Evolutionary conservation across 768 basidiomycete species (phyloP).

Genomic region (Mycena rebaudengoi): DNA sequence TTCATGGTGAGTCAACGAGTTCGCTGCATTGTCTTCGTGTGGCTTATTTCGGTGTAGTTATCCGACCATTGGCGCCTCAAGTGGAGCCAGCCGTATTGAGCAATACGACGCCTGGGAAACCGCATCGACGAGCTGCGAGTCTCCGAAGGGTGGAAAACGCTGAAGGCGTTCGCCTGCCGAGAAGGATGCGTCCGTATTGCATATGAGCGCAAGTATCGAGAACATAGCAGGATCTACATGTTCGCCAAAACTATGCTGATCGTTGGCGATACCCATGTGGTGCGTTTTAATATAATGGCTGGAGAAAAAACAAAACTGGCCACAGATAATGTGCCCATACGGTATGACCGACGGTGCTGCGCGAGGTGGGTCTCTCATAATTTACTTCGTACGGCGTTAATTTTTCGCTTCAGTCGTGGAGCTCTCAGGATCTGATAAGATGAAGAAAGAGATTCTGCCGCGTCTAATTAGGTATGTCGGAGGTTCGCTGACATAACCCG

Average conservation of each 20-base stretch:
- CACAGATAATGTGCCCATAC: conserved; percentile 75
- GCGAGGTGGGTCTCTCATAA: conserved; percentile 47
- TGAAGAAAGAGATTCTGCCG: conserved; percentile 66
- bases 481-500: not conserved
- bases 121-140: conserved; percentile 69
- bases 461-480: conserved; percentile 65
- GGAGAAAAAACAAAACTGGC: not conserved
- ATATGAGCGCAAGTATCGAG: conserved; percentile 69
- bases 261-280: conserved; percentile 66
- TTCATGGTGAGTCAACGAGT: conserved; percentile 50
- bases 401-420: conserved; percentile 58
- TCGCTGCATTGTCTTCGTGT: not conserved
- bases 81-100: conserved; percentile 58
- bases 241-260: conserved; percentile 74
- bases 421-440: conserved; percentile 63
- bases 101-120: conserved; percentile 82
- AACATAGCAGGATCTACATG: conserved; percentile 67
- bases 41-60: conserved; percentile 53
- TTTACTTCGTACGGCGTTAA: not conserved
- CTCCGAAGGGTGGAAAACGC: conserved; percentile 75
- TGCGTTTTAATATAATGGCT: conserved; percentile 23
- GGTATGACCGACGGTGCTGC: conserved; percentile 86
- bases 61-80: conserved; percentile 59
- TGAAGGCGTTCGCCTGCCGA: conserved; percentile 68
- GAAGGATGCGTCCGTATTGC: conserved; percentile 75